phyloP scores from a whole-genome alignment of 164 flowering plant species.

The Vitis rotundifolia region DNA sequence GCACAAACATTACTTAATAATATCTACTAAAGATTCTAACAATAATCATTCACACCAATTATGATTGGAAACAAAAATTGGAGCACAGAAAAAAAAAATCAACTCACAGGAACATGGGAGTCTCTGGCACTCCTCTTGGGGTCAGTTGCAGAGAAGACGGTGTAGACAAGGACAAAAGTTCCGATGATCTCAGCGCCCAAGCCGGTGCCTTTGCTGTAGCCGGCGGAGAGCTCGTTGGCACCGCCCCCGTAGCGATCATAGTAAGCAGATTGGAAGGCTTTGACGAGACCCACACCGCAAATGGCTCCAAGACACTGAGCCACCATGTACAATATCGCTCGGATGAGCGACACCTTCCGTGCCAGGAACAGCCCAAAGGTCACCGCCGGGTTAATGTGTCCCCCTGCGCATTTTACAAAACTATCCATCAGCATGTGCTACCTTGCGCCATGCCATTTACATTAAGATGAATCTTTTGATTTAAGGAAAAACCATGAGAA shows the following conservation, averaged over 20 bases:
- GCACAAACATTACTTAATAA: too few species aligned
- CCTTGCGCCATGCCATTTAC: too few species aligned
- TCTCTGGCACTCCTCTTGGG: slow-evolving; percentile 49
- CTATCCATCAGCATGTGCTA: too few species aligned
- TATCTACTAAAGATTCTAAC: too few species aligned
- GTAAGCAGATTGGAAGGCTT: slow-evolving; percentile 32
- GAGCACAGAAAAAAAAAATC: too few species aligned
- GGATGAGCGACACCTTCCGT: slow-evolving; percentile 36
- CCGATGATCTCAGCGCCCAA: slow-evolving; percentile 40
- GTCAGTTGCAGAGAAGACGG: slow-evolving; percentile 49
- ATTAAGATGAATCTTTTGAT: too few species aligned
- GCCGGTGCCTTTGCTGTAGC: slow-evolving; percentile 36
- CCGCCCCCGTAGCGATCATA: slow-evolving; percentile 39
- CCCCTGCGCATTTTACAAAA: slow-evolving; percentile 14
- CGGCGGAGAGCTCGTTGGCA: slow-evolving; percentile 28
- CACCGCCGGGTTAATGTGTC: slow-evolving; percentile 36
- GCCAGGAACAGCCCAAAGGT: slow-evolving; percentile 47
- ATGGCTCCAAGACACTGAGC: slow-evolving; percentile 47
- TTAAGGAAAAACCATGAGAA: too few species aligned
- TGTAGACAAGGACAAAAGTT: slow-evolving; percentile 40
- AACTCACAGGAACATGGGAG: slow-evolving; percentile 42
- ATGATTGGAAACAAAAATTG: too few species aligned
- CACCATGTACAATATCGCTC: slow-evolving; percentile 51
- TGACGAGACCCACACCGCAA: slow-evolving; percentile 42
- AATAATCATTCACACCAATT: too few species aligned